Base-by-base conservation (phyloP, 805 yeast genomes). In the Metschnikowia lochheadii region DNA sequence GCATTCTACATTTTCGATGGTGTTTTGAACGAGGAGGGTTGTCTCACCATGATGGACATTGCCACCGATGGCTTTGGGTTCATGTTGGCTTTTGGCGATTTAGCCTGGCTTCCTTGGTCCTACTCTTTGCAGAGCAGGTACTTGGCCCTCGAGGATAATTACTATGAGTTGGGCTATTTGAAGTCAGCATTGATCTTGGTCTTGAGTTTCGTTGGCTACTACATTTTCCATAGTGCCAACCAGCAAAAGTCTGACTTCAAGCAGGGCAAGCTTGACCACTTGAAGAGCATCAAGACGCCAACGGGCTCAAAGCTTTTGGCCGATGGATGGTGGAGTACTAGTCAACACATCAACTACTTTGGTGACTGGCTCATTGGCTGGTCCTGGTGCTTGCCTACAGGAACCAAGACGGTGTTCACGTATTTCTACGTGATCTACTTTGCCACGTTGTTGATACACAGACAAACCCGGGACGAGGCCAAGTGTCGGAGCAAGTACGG, bases 1-100 rank as follows among this genome's bases (percentile, higher is more conserved):
- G 80, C 84, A 1, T 84, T 85, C 61, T 94, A 94, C 64, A 84
- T 91, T 15, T 73, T 91, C 62, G 99, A 94, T 64, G 97, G 97
- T 44, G 95, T 92, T 0, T 72, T 89, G 57, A 89, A 90, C 66
- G 98, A 94, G 66, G 88, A 83, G 62, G 97, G 97, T 5, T 80
- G 84, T 11, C 73, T 94, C 52, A 83, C 94, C 6, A 94, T 94
- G 97, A 92, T 94, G 79, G 99, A 94, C 67, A 83, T 91, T 45
- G 87, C 95, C 6, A 88, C 96, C 10, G 99, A 94, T 70, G 99
- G 99, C 0, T 89, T 94, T 65, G 99, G 99, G 1, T 91, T 85
- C 70, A 94, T 94, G 99, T 75, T 94, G 48, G 83, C 90, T 3
- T 91, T 92, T 72, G 99, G 99, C 29, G 99, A 94, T 65, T 76